Conservation (phyloP, 176 grass and related monocot genomes). For the Lolium perenne region DNA sequence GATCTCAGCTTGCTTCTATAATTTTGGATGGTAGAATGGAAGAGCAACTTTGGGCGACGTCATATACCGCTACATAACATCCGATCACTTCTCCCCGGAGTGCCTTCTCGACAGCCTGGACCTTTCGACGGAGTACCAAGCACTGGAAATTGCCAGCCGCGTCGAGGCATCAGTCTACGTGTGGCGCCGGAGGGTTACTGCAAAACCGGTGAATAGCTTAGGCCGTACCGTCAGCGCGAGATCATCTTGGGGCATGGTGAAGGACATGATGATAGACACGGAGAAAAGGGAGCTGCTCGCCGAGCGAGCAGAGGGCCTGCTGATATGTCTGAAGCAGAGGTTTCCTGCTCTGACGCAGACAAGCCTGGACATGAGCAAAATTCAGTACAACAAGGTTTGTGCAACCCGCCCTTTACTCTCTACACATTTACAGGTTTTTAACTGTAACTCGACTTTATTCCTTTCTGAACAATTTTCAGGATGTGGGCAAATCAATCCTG, state of each 20-base stretch:
- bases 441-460: neutral
- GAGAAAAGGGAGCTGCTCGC: slow-evolving; percentile 83
- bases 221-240: slow-evolving; percentile 47
- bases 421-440: neutral
- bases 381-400: slow-evolving; percentile 91
- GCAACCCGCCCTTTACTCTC: neutral
- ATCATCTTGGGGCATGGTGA: slow-evolving; percentile 91
- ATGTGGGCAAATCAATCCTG: slow-evolving; percentile 85
- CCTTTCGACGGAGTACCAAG: slow-evolving; percentile 88
- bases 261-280: slow-evolving; percentile 75
- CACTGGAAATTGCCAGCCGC: slow-evolving; percentile 78
- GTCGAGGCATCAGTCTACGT: slow-evolving; percentile 85
- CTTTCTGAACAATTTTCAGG: slow-evolving; percentile 51
- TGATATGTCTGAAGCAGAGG: slow-evolving; percentile 95
- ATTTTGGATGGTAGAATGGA: slow-evolving; percentile 66
- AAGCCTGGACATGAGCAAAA: slow-evolving; percentile 91
- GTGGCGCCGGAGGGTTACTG: slow-evolving; percentile 64
- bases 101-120: slow-evolving; percentile 88
- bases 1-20: neutral
- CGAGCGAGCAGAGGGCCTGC: slow-evolving; percentile 72
- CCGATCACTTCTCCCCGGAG: slow-evolving; percentile 88
- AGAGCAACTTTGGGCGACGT: slow-evolving; percentile 79
- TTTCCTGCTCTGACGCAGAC: slow-evolving; percentile 95
- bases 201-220: slow-evolving; percentile 54
- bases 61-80: slow-evolving; percentile 78